Evolutionary conservation across 176 grass and related monocot genomes (phyloP).

Genomic region (Raddia guianensis): DNA sequence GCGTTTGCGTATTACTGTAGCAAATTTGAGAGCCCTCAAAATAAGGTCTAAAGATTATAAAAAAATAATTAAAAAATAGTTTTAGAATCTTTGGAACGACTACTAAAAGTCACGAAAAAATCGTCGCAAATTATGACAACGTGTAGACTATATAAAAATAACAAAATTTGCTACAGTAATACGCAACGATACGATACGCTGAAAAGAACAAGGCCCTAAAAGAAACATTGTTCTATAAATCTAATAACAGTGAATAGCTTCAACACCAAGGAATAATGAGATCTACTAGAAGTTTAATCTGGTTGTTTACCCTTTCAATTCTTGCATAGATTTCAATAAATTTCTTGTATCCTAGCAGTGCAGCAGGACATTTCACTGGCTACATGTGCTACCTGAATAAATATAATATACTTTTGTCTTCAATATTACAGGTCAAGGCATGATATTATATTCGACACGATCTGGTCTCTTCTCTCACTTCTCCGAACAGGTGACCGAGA

Average conservation of each 20-base stretch:
- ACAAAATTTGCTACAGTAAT: too few species aligned
- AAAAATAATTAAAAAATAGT: too few species aligned
- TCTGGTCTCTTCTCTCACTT: slow-evolving; percentile 81
- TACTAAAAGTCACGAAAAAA: too few species aligned
- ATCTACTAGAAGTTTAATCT: neutral
- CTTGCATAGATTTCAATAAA: neutral
- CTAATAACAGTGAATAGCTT: neutral
- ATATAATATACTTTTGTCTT: neutral
- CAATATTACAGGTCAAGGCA: slow-evolving; percentile 54
- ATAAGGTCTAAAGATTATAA: too few species aligned
- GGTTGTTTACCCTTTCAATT: neutral
- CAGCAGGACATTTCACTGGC: neutral
- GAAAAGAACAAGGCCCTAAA: too few species aligned
- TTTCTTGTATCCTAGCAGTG: neutral
- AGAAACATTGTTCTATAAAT: neutral
- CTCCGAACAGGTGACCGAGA: slow-evolving; percentile 85
- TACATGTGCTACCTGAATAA: neutral
- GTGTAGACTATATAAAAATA: too few species aligned
- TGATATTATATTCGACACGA: slow-evolving; percentile 62
- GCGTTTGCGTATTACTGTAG: too few species aligned
- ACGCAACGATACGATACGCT: too few species aligned
- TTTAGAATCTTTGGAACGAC: too few species aligned
- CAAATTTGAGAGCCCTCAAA: too few species aligned
- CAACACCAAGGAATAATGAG: too few species aligned
- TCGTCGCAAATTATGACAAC: too few species aligned